Evolutionary conservation across 192 early-diverging fungal genomes (phyloP), one percentile per base, ranked within the genome.

Genomic region (Spizellomyces sp.): DNA sequence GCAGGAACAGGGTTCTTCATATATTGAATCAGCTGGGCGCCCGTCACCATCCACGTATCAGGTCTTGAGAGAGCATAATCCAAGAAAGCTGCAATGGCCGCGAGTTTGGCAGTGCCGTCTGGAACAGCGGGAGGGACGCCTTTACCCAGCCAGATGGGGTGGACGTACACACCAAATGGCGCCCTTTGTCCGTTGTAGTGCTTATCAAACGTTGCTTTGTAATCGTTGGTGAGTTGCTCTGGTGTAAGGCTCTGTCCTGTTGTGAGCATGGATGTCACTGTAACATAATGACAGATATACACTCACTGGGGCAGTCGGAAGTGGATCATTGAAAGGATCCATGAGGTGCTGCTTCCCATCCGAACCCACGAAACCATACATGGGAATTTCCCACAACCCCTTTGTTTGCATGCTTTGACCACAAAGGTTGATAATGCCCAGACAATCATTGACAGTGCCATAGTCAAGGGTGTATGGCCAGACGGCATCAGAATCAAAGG

Each of bases 1-100:
- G 81, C 87, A 1, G 89, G 88, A 7, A 92, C 90, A 42, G 90
- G 90, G 77, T 92, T 91, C 80, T 91, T 73, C 88, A 92, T 91
- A 83, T 90, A 92, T 69, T 87, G 72, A 21, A 92, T 74, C 44
- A 92, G 54, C 67, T 92, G 90, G 44, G 84, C 79, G 64, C 81
- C 82, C 61, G 89, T 91, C 15, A 92, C 86, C 76, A 91, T 88
- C 87, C 89, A 92, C 21, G 88, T 87, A 77, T 92, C 86, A 12
- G 82, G 80, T 48, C 86, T 75, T 22, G 75, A 59, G 36, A 80
- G 70, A 21, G 81, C 79, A 50, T 80, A 87, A 48, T 80, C 63
- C 46, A 92, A 80, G 64, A 92, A 88, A 0, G 64, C 75, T 3
- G 78, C 70, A 45, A 86, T 77, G 9, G 67, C 66, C 12, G 56